A percentile compares a stretch with the other conserved stretches of the same genome.
These are phyloP conservation scores for Aspergillus ochraceus DNA, from an alignment of 2,329 filamentous ascomycete species.

Conservation along the genomic window DNA sequence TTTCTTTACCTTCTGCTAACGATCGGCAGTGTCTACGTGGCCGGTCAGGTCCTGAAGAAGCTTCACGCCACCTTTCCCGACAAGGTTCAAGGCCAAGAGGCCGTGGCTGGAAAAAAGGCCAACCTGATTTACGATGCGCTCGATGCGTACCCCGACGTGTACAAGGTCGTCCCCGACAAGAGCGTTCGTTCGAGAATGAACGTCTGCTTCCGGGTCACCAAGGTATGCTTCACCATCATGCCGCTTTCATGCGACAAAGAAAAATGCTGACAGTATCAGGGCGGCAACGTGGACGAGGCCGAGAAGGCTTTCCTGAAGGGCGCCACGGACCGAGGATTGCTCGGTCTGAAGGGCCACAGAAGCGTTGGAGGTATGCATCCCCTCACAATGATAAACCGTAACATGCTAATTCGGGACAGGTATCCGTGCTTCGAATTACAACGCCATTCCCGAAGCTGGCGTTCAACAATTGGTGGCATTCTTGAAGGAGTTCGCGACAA, in stretches of 20 bases:
- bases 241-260: neutral
- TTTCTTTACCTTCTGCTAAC: conserved; percentile 7
- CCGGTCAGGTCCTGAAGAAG: conserved; percentile 81
- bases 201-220: conserved; percentile 80
- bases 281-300: conserved; percentile 60
- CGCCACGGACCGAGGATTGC: conserved; percentile 66
- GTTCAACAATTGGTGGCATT: conserved; percentile 45
- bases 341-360: conserved; percentile 85
- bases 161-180: conserved; percentile 75
- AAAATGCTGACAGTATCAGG: conserved; percentile 32
- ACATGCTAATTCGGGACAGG: conserved; percentile 11
- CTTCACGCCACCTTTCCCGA: conserved; percentile 64
- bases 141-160: conserved; percentile 71
- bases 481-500: conserved; percentile 55
- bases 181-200: conserved; percentile 84
- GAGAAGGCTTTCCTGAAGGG: conserved; percentile 81
- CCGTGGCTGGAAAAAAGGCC: conserved; percentile 72
- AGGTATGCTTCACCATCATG: conserved; percentile 24
- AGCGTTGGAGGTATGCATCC: conserved; percentile 66
- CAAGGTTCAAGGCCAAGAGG: conserved; percentile 76
- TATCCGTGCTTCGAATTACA: conserved; percentile 86
- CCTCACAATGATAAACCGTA: neutral
- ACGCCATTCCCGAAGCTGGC: conserved; percentile 64
- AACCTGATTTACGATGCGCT: conserved; percentile 72
- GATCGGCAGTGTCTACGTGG: conserved; percentile 71